Evolutionary conservation across 176 grass and related monocot genomes (phyloP).

Genomic region (Tillandsia fasciculata): DNA sequence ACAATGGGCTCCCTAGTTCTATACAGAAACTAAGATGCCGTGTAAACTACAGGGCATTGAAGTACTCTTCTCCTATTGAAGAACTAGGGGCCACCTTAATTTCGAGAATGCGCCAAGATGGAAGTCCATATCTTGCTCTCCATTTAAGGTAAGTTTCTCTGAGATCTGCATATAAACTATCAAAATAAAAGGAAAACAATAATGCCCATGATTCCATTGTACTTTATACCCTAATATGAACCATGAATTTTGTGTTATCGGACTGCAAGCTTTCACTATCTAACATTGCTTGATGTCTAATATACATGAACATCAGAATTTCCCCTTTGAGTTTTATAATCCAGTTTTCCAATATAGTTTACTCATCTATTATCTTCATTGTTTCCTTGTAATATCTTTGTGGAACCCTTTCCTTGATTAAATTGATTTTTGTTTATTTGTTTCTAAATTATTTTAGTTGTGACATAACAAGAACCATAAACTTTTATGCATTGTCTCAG

Average conservation of each 20-base stretch:
- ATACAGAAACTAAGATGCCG: conserved; percentile 93
- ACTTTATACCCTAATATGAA: conserved; percentile 2
- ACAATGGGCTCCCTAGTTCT: conserved; percentile 84
- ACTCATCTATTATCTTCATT: too few species aligned
- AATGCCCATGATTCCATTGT: background rate
- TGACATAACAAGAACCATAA: too few species aligned
- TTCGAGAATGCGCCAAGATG: conserved; percentile 66
- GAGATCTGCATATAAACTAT: background rate
- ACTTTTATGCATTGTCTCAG: too few species aligned
- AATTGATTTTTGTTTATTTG: too few species aligned
- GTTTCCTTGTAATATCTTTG: too few species aligned
- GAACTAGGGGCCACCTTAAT: conserved; percentile 71
- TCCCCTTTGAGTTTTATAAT: too few species aligned
- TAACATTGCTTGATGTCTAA: too few species aligned
- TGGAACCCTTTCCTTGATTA: too few species aligned
- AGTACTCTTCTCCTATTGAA: conserved; percentile 81
- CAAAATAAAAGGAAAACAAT: background rate
- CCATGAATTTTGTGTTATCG: background rate
- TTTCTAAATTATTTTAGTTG: too few species aligned
- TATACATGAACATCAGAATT: too few species aligned
- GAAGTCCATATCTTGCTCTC: conserved; percentile 85
- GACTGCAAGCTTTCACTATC: too few species aligned
- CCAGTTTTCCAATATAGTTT: background rate
- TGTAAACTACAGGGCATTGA: conserved; percentile 86
- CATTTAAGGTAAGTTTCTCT: conserved; percentile 81